These are phyloP conservation scores for Starmerella roubikii DNA, from an alignment of 805 yeast genomes.

Conservation along the genomic window DNA sequence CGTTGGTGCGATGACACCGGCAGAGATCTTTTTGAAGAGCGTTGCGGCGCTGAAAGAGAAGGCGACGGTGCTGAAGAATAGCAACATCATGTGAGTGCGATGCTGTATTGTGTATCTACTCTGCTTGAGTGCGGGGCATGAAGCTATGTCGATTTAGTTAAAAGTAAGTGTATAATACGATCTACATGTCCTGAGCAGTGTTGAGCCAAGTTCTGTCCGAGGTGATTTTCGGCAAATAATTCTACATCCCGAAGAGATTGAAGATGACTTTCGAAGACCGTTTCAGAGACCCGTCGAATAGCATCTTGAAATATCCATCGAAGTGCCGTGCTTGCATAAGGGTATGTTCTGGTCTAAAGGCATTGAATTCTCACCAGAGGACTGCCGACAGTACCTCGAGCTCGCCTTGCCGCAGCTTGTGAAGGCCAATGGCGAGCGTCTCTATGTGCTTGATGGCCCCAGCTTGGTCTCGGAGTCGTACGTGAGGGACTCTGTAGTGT, in stretches of 20 bases:
- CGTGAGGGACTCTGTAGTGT: constrained; percentile 1
- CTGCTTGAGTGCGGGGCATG: no score
- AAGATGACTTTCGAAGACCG: no score
- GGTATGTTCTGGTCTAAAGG: constrained; percentile 3
- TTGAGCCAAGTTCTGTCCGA: no score
- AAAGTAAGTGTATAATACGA: no score
- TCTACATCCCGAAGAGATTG: no score
- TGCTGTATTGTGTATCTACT: no score
- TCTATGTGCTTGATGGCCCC: constrained; percentile 1
- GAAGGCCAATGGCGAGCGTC: constrained; percentile 4
- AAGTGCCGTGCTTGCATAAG: no score
- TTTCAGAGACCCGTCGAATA: no score
- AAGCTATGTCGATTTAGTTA: no score
- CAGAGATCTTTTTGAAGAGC: constrained; percentile 85
- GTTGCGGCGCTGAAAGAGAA: constrained; percentile 75
- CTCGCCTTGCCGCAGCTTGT: constrained; percentile 3
- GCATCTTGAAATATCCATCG: no score
- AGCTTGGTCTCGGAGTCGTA: constrained; percentile 5
- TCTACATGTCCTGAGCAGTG: no score
- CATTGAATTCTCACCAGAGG: constrained; percentile 3
- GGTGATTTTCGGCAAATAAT: no score
- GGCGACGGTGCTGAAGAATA: constrained; percentile 21
- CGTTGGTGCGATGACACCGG: constrained; percentile 94
- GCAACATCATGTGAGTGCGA: constrained; percentile 8
- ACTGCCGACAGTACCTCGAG: constrained; percentile 3